Evolutionary conservation across 2,329 filamentous ascomycete genomes (phyloP).

Genomic region (Aspergillus persii): DNA sequence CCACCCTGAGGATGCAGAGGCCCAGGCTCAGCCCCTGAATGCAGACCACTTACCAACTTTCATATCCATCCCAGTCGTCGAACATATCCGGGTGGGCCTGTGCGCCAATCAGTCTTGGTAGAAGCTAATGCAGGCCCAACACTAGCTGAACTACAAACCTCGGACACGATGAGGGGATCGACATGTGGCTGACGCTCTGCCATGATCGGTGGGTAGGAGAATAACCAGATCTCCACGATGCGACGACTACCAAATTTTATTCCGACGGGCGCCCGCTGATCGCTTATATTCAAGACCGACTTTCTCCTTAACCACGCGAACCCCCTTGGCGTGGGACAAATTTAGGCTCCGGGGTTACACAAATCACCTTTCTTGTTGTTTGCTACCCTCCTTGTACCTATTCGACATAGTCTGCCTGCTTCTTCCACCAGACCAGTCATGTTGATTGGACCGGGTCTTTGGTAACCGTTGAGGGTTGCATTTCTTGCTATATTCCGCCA

Average conservation of each 20-base stretch:
- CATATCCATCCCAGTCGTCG: constrained; percentile 8
- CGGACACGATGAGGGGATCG: neutral
- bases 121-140: neutral
- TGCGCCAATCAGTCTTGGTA: neutral
- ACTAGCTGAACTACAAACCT: neutral
- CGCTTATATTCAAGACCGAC: neutral
- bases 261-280: neutral
- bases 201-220: neutral
- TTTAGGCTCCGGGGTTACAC: neutral
- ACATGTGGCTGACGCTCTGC: neutral
- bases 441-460: neutral
- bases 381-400: neutral
- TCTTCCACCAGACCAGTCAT: neutral
- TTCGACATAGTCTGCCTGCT: neutral
- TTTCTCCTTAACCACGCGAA: neutral
- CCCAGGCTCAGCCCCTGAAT: neutral
- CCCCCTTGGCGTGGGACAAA: neutral
- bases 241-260: neutral
- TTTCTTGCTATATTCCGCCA: neutral
- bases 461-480: neutral
- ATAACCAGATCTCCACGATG: neutral
- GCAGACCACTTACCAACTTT: constrained; percentile 3
- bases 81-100: constrained; percentile 8
- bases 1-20: neutral
- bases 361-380: neutral